Base-by-base conservation (phyloP, 192 early-diverging fungal genomes). In the Pilaira anomala region DNA sequence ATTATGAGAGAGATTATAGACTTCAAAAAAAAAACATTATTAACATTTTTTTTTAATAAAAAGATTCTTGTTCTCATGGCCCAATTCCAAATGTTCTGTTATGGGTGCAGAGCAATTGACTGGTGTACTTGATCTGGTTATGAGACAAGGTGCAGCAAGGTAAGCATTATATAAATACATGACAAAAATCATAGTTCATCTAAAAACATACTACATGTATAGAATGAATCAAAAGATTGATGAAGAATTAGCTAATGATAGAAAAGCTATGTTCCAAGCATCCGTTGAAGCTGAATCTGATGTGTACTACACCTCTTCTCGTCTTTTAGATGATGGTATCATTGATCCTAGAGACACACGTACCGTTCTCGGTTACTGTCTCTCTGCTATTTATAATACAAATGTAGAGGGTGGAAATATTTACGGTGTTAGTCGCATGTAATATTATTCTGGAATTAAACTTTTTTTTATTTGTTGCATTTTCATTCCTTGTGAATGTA, bases 51-150 rank as follows among this genome's bases (percentile, higher is more conserved):
- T 11, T 25, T 22, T 50, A 26, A 9, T 25, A 1, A 7, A 50
- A 65, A 78, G 80, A 39, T 87, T 88, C 73, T 48, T 88, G 61
- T 88, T 88, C 69, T 85, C 81, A n/a, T 88, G 79, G 76, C 86
- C 85, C 2, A 88, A 88, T 65, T 82, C 77, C 22, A 81, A 74
- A 62, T 86, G 85, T 58, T 84, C 81, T 28, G 85, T 88, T 22
- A 86, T 88, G 86, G 87, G 87, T 0, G 75, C 87, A 30, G 87
- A 88, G 24, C 85, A 87, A 67, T 63, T 88, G 66, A 81, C 77
- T 0, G 84, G 84, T 65, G 87, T 88, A n/a, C 71, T 88, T 51
- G 85, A 87, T 72, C 68, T 87, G 45, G 76, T 88, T n/a, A 81
- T 79, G 78, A 67, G 83, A 6, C 82, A 88, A 62, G 78, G 80